A percentile compares a stretch with the other conserved stretches of the same genome.
These are phyloP conservation scores for Schizochytrium sp. DNA, from an alignment of 108 stramenopile genomes.

Conservation along the genomic window DNA sequence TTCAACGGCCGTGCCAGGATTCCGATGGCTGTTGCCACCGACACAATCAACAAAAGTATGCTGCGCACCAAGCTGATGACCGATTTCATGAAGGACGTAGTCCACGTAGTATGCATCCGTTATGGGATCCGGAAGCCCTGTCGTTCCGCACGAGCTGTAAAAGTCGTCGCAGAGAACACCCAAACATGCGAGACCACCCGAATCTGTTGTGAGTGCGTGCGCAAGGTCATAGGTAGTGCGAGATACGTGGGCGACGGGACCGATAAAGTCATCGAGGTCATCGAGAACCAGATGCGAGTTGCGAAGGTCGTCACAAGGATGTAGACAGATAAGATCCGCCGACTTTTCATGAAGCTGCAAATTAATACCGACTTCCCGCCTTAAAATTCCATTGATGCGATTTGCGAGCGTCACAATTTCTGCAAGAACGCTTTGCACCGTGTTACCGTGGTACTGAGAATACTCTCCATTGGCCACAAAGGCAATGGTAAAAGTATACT, in stretches of 20 bases:
- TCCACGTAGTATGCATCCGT: not conserved
- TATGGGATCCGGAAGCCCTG: not conserved
- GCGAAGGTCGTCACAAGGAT: not conserved
- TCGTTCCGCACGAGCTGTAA: not conserved
- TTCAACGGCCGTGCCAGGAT: not conserved
- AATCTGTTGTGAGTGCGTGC: not conserved
- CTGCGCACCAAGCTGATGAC: not conserved
- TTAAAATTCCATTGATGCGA: not conserved
- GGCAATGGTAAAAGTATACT: not conserved
- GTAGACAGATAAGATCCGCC: not conserved
- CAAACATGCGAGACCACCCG: not conserved
- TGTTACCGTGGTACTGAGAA: slow-evolving; percentile 1
- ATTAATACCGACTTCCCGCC: not conserved
- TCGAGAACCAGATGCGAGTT: not conserved
- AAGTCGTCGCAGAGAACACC: not conserved
- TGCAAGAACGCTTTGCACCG: not conserved
- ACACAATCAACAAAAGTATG: not conserved
- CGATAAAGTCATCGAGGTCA: not conserved
- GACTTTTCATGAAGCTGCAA: not conserved
- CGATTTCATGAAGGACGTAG: not conserved
- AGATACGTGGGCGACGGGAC: not conserved
- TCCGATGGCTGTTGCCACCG: not conserved
- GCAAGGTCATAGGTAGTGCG: not conserved
- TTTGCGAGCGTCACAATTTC: not conserved
- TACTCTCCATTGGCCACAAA: not conserved